Base-by-base conservation (phyloP, 352 stramenopile genomes). In the Phytophthora palmivora region DNA sequence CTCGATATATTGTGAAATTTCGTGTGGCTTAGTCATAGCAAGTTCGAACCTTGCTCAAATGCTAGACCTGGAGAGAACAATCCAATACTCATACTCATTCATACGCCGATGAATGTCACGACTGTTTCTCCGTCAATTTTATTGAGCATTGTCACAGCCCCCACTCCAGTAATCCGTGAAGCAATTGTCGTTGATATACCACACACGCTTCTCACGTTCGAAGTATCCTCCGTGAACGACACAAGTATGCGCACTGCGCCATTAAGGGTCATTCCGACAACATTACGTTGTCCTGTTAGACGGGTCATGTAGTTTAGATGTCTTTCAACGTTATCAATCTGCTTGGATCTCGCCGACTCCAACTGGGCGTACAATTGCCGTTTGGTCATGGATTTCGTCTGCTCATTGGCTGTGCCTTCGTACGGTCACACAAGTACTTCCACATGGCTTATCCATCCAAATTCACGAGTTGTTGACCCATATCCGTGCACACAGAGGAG, bases 261-360 rank as follows among this genome's bases (percentile, higher is more conserved):
- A 21, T 47, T 42, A 4, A 61, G 21, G 32, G 19, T 47, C 44
- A 63, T 63, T 18, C 37, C 45, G 43, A 44, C 47, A 7, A 38
- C 41, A 16, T 51, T 58, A n/a, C 47, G 34, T 41, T 43, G 30
- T 14, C 3, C 14, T 16, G 42, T 15, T 7, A 56, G 34, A 0
- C 44, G 44, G 37, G n/a, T 44, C 55, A 57, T 57, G 36, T 56
- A 51, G 18, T 52, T 57, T 2, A 64, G 46, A n/a, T 58, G 56
- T 3, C 45, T n/a, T 8, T 52, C 38, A n/a, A 64, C 38, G 24
- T 22, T 64, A 14, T 18, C 55, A n/a, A 30, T 58, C 55, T 51
- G 37, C 38, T 64, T 58, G 15, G 37, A 52, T 21, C 33, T 6
- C 9, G 46, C 37, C 3, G 56, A 16, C 19, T 62, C 43, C 3